Percentiles rank a stretch among this genome's conserved stretches.
Evolutionary conservation across 73 alveolate genomes (phyloP).

Genomic region (Paramecium bursaria): DNA sequence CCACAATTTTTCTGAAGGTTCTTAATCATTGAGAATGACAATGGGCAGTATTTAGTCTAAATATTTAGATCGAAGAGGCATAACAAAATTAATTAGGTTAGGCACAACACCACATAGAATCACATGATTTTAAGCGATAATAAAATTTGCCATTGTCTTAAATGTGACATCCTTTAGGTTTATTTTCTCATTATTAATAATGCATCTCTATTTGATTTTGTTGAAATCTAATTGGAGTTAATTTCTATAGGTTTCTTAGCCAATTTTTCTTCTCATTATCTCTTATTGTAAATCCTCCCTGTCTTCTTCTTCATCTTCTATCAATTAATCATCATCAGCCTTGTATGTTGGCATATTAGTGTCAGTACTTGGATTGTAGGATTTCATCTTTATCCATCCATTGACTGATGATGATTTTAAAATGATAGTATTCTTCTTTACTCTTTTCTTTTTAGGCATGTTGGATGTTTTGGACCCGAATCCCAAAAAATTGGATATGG

Average conservation of each 20-base stretch:
- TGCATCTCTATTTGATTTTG: slow-evolving; percentile 74
- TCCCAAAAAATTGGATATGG: slow-evolving; percentile 11
- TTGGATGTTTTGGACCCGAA: not conserved
- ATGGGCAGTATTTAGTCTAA: slow-evolving; percentile 89
- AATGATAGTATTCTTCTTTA: not conserved
- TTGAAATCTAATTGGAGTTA: slow-evolving; percentile 73
- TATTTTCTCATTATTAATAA: slow-evolving; percentile 83
- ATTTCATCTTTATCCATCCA: slow-evolving; percentile 23
- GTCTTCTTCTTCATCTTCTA: slow-evolving; percentile 71
- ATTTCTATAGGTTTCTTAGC: slow-evolving; percentile 35
- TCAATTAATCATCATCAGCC: slow-evolving; percentile 36
- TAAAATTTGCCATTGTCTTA: slow-evolving; percentile 87
- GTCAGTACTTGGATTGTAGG: slow-evolving; percentile 23
- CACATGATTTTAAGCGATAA: slow-evolving; percentile 92
- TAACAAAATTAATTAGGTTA: slow-evolving; percentile 88
- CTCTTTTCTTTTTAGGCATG: not conserved
- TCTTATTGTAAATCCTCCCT: slow-evolving; percentile 78
- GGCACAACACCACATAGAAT: slow-evolving; percentile 95
- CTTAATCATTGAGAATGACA: slow-evolving; percentile 88
- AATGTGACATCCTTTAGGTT: slow-evolving; percentile 87
- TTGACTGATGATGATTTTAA: not conserved
- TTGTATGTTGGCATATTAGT: slow-evolving; percentile 9
- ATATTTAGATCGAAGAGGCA: slow-evolving; percentile 93
- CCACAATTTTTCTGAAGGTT: slow-evolving; percentile 93
- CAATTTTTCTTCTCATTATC: slow-evolving; percentile 71